Percentiles rank a stretch among this genome's conserved stretches.
These are phyloP conservation scores for Candida saitoana DNA, from an alignment of 805 yeast genomes.

Conservation along the genomic window DNA sequence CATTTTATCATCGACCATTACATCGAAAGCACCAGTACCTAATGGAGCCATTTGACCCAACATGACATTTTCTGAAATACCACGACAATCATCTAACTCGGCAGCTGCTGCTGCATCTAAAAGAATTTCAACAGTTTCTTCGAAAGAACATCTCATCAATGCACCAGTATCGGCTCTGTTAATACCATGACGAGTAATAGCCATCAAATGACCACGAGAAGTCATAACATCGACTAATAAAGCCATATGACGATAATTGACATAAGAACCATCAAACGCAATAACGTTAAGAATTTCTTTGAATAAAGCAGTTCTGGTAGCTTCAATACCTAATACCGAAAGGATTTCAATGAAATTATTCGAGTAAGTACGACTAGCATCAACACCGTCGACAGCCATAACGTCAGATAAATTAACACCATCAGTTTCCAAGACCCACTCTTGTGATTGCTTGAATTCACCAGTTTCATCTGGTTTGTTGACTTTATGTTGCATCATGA, in stretches of 20 bases:
- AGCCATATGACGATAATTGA: constrained; percentile 97
- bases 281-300: constrained; percentile 94
- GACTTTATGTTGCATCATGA: constrained; percentile 81
- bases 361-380: constrained; percentile 83
- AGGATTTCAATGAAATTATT: constrained; percentile 95
- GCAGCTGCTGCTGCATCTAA: constrained; percentile 98
- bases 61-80: constrained; percentile 96
- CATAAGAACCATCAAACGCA: constrained; percentile 99
- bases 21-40: constrained; percentile 98
- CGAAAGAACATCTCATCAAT: constrained; percentile 98
- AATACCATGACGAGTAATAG: constrained; percentile 99
- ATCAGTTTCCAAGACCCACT: constrained; percentile 98
- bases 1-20: constrained; percentile 87
- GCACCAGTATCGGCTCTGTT: constrained; percentile 99
- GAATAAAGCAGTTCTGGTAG: constrained; percentile 91
- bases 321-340: constrained; percentile 96
- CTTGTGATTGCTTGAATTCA: constrained; percentile 83
- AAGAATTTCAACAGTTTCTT: constrained; percentile 96
- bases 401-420: constrained; percentile 96
- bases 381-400: constrained; percentile 93
- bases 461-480: constrained; percentile 75
- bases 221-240: constrained; percentile 97
- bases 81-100: constrained; percentile 95
- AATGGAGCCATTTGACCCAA: constrained; percentile 98
- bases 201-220: constrained; percentile 95